Conservation (phyloP, 2,329 filamentous ascomycete species). For the Cadophora sp. region DNA sequence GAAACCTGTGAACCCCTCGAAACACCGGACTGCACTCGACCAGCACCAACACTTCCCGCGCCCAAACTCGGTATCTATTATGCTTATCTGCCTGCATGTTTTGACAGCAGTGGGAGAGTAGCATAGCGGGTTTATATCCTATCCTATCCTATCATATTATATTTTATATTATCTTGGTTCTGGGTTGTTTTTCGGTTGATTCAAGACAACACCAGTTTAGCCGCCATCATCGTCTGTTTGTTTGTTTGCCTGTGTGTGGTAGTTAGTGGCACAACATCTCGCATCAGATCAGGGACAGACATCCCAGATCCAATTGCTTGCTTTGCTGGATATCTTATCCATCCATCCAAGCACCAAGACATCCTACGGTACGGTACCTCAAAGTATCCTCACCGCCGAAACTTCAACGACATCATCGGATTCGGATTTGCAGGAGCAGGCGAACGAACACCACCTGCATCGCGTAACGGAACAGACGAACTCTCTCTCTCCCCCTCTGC, state of each 20-base stretch:
- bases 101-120: background rate
- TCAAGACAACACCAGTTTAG: background rate
- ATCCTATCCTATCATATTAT: background rate
- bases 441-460: background rate
- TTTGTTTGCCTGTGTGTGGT: background rate
- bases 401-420: slow-evolving; percentile 1
- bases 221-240: background rate
- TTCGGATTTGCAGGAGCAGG: background rate
- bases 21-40: background rate
- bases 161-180: background rate
- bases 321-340: background rate
- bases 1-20: slow-evolving; percentile 8
- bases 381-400: slow-evolving; percentile 6
- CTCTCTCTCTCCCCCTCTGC: background rate
- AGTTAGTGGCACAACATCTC: too few species aligned
- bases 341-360: background rate
- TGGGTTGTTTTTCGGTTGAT: too few species aligned
- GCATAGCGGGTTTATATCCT: background rate
- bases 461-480: background rate
- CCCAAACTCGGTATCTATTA: background rate
- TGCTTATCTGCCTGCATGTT: slow-evolving; percentile 2
- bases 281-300: too few species aligned
- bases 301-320: background rate
- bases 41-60: background rate
- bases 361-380: too few species aligned